These are phyloP conservation scores for Aspergillus haitiensis DNA, from an alignment of 495 filamentous ascomycete species.

Conservation along the genomic window DNA sequence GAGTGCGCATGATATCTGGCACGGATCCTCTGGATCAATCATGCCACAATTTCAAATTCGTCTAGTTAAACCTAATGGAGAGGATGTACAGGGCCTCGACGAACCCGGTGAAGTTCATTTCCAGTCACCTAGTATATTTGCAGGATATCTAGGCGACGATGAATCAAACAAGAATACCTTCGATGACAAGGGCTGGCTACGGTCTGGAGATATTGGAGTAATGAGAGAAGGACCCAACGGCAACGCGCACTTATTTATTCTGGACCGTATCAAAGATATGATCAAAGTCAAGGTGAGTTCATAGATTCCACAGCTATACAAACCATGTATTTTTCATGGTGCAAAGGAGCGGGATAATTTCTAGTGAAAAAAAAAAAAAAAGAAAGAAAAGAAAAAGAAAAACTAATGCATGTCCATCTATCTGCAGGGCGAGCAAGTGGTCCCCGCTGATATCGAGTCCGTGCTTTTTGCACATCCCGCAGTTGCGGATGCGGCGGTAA, in stretches of 20 bases:
- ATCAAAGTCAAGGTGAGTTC: conserved; percentile 66
- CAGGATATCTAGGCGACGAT: conserved; percentile 17
- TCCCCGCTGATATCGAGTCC: conserved; percentile 76
- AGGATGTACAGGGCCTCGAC: conserved; percentile 12
- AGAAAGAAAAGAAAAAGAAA: background rate
- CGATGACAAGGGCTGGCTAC: conserved; percentile 45
- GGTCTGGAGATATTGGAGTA: conserved; percentile 56
- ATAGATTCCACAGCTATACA: background rate
- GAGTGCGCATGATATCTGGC: conserved; percentile 12
- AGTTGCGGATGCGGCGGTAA: conserved; percentile 72
- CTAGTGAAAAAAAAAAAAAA: too few relatives aligned
- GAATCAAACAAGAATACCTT: conserved; percentile 14
- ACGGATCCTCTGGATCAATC: conserved; percentile 15
- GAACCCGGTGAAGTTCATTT: conserved; percentile 18
- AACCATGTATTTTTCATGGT: background rate
- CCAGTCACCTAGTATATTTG: conserved; percentile 9
- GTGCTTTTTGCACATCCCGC: conserved; percentile 69
- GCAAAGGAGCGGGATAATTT: too few relatives aligned
- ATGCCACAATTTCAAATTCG: conserved; percentile 12
- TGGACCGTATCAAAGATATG: conserved; percentile 80
- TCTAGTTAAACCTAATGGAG: conserved; percentile 12
- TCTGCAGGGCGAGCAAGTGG: conserved; percentile 64
- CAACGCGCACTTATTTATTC: conserved; percentile 69
- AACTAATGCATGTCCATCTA: background rate
- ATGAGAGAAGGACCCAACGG: conserved; percentile 33